These are phyloP conservation scores for Dryadomyces sulphureus DNA, from an alignment of 2,329 filamentous ascomycete species.

Conservation along the genomic window DNA sequence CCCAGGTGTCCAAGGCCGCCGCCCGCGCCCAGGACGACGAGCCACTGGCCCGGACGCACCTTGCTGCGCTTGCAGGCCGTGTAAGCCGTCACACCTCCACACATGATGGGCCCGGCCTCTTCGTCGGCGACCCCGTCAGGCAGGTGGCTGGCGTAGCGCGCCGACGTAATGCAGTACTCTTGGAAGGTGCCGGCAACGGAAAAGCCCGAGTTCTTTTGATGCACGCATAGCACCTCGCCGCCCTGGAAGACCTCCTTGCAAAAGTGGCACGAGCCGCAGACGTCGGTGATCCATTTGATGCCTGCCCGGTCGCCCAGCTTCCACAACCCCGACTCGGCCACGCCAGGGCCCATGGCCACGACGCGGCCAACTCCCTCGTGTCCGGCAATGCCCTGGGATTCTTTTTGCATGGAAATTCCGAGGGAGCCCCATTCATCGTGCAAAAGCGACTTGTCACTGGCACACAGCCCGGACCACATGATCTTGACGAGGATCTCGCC, in stretches of 20 bases:
- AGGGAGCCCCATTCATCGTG: constrained; percentile 8
- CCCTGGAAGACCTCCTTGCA: constrained; percentile 4
- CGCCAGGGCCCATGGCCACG: constrained; percentile 4
- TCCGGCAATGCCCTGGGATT: constrained; percentile 4
- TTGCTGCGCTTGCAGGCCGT: constrained; percentile 7
- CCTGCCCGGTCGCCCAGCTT: constrained; percentile 8
- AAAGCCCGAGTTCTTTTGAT: constrained; percentile 8
- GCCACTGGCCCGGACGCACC: constrained; percentile 7
- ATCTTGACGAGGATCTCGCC: constrained; percentile 10
- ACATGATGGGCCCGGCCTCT: constrained; percentile 14
- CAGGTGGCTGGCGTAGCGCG: constrained; percentile 23
- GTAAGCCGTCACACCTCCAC: constrained; percentile 11
- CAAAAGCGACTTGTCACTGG: constrained; percentile 10
- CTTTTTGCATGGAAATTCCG: constrained; percentile 5
- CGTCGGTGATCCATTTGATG: constrained; percentile 5
- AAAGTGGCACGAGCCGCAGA: constrained; percentile 6
- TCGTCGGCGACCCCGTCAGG: constrained; percentile 12
- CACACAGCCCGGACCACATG: constrained; percentile 7
- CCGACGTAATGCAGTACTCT: constrained; percentile 17
- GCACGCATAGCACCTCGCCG: constrained; percentile 6
- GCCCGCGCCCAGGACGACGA: constrained; percentile 19
- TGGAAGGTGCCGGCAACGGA: constrained; percentile 10
- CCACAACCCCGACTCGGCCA: constrained; percentile 1
- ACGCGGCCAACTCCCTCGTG: constrained; percentile 6
- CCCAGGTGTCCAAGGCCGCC: constrained; percentile 11